Evolutionary conservation across 352 stramenopile species (phyloP), one percentile per base, ranked within the genome.

Genomic region (Globisporangium orthogonon): DNA sequence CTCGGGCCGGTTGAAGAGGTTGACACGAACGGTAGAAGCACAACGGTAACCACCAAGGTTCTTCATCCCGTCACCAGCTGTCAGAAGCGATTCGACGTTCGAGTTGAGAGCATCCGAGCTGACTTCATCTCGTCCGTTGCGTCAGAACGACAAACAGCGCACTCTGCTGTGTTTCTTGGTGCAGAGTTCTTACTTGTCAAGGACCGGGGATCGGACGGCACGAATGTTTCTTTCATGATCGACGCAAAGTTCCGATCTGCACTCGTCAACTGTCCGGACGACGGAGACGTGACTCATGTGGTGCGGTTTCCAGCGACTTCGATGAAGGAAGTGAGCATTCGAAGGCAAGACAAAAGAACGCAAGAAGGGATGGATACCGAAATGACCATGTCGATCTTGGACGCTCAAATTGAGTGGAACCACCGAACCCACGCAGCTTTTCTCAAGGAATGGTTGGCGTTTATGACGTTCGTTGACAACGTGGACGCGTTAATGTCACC

Each of bases 401-500:
- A 69, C 9, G 46, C 63, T 4, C 60, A 56, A 4, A 44, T 81
- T 5, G 52, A 75, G 37, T 81, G 73, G 73, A 62, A 63, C 23
- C 73, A 77, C 23, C 51, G 23, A 10, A 50, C 60, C 14, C 71
- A 81, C 48, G 61, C 56, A 9, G 31, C 40, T 0, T 78, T 81
- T 41, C 37, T 81, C 17, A 43, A 55, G 6, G 69, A 86, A 35
- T 66, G 67, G 37, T 29, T 41, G 14, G 56, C 53, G 0, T 65
- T 76, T 4, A 47, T 69, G 33, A 62, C 48, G 7, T 61, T 78
- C 1, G 30, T 80, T 0, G 66, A 82, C 51, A 71, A 70, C 18
- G 31, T 82, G 2, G 62, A 74, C 14, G 28, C 56, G 7, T 76
- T 86, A 66, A 4, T 86, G 1, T 67, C 63, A 4, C 56, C 51